Base-by-base conservation (phyloP, 257 asterid species). In the Nicotiana tomentosiformis region DNA sequence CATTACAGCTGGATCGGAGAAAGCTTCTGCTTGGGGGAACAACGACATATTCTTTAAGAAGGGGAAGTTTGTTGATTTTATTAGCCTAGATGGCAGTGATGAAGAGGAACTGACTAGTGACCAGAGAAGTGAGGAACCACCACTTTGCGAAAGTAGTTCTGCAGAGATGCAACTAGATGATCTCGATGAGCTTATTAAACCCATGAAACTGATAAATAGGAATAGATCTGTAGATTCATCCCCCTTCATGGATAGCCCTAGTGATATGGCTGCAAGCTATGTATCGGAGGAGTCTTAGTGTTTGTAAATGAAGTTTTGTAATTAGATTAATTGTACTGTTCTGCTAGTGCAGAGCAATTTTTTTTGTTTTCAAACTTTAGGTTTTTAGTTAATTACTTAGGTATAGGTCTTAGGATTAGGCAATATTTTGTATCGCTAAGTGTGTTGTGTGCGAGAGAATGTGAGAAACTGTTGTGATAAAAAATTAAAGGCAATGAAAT, bases 51-150 rank as follows among this genome's bases (percentile, higher is more conserved):
- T 82, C 66, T 62, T 29, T 23, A 82, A 84, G 77, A 94, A 90
- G 70, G 94, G 93, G 51, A 83, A 77, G 49, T 87, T 78, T 62
- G 94, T 87, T 4, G 99, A 93, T 86, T 96, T 81, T 85, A 93
- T 96, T 86, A 86, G 98, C 84, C 88, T 96, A 88, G 95, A 82
- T 64, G 64, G 85, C 9, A 87, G 87, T 10, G 93, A 84, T n/a
- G 93, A 87, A 77, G 77, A 51, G 82, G 85, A 80, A 61, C 69
- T 46, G 26, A 55, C 77, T 17, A 60, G 76, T 46, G 88, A 51
- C 67, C 78, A 20, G 64, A 82, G 65, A 66, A 78, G 55, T 8
- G 77, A 78, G 82, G 83, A 83, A 53, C 82, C 62, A 49, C 80
- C 62, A 26, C 76, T 81, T 67, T 37, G 80, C 53, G 67, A 81